A percentile compares a stretch with the other conserved stretches of the same genome.
Conservation (phyloP, 148 eudicot genomes). For the Camellia lanceoleosa region DNA sequence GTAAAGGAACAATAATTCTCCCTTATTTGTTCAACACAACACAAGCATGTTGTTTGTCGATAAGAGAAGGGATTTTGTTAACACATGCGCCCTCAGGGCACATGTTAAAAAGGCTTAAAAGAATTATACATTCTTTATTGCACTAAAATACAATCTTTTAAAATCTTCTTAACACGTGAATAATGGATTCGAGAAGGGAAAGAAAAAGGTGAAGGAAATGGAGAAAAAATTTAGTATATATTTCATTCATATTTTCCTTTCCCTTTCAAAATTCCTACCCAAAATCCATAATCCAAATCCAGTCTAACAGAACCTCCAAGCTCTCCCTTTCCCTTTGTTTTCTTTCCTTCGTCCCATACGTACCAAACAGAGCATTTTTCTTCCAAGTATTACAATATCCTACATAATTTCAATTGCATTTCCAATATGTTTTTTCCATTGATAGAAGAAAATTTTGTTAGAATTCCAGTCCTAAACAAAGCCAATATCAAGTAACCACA, state of each 20-base stretch:
- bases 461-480: not conserved
- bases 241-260: not conserved
- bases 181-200: too few species aligned
- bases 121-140: too few species aligned
- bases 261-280: not conserved
- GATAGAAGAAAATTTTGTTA: not conserved
- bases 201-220: too few species aligned
- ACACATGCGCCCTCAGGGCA: too few species aligned
- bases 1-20: not conserved
- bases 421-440: not conserved
- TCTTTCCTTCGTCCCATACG: not conserved
- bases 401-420: not conserved
- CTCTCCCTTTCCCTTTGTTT: not conserved
- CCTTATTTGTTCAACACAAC: not conserved
- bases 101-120: too few species aligned
- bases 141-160: too few species aligned
- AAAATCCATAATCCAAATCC: too few species aligned
- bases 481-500: not conserved
- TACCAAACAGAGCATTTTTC: not conserved
- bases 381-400: not conserved
- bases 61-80: too few species aligned
- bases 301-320: not conserved
- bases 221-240: too few species aligned
- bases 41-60: too few species aligned
- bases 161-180: too few species aligned